Conservation (phyloP, 148 eudicot species). For the Chenopodium album region DNA sequence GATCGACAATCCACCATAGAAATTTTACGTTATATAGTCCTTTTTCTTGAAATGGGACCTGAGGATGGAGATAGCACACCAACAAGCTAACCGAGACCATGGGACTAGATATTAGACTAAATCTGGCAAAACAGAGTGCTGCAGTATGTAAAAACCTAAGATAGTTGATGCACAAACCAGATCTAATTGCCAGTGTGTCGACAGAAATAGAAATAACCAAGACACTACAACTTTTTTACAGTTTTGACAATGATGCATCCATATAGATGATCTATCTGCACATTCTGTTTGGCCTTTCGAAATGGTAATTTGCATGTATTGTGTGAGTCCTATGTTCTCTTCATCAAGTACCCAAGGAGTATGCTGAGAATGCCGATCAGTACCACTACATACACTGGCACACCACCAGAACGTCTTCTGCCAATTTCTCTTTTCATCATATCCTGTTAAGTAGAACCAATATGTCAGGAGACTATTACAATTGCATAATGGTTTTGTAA, state of each 20-base stretch:
- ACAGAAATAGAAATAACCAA: neutral
- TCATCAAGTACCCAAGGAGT: constrained; percentile 57
- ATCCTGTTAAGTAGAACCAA: constrained; percentile 27
- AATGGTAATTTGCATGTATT: neutral
- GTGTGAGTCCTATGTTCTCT: constrained; percentile 32
- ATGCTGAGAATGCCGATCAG: constrained; percentile 57
- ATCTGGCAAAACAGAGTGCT: neutral
- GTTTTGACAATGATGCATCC: constrained; percentile 21
- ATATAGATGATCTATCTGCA: neutral
- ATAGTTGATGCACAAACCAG: neutral
- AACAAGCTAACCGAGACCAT: no score
- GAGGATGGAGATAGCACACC: neutral
- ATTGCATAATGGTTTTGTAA: neutral
- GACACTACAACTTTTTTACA: constrained; percentile 33
- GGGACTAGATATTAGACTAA: constrained; percentile 3
- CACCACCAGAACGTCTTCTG: constrained; percentile 39
- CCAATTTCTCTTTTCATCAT: constrained; percentile 37
- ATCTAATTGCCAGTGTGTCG: constrained; percentile 8
- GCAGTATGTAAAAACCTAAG: constrained; percentile 13
- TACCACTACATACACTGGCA: constrained; percentile 44
- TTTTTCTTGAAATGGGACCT: neutral
- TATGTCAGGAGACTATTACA: neutral
- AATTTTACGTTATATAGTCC: neutral
- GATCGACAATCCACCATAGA: neutral
- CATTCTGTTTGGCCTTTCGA: constrained; percentile 3